phyloP scores from a whole-genome alignment of 495 filamentous ascomycete species.

The Podospora australis region DNA sequence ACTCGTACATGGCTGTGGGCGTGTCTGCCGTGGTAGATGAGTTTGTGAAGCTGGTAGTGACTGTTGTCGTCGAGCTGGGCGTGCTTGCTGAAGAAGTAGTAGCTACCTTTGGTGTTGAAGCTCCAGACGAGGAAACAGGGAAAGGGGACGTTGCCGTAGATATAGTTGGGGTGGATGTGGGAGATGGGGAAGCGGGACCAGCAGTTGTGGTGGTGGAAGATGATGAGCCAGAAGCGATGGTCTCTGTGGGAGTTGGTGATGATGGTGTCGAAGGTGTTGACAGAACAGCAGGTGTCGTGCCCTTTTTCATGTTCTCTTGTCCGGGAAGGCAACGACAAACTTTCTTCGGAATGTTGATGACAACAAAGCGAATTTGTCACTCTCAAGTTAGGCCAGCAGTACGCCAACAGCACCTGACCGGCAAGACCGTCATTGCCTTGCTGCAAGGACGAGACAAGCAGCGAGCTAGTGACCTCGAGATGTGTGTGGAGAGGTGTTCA shows the following conservation, averaged over 20 bases:
- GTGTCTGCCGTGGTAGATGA: neutral
- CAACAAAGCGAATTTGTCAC: neutral
- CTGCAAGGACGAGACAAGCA: neutral
- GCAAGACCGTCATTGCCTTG: slow-evolving; percentile 13
- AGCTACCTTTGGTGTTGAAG: neutral
- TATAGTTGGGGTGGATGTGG: slow-evolving; percentile 2
- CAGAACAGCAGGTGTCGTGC: slow-evolving; percentile 7
- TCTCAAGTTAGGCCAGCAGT: slow-evolving; percentile 6
- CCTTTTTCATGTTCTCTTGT: slow-evolving; percentile 21
- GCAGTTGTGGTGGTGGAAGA: slow-evolving; percentile 4
- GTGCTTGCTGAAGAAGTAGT: neutral
- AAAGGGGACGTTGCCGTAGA: neutral
- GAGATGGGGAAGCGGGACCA: no score
- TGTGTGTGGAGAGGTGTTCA: neutral
- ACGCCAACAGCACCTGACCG: slow-evolving; percentile 8
- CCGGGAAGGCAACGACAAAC: neutral
- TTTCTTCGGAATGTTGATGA: neutral
- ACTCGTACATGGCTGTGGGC: slow-evolving; percentile 25
- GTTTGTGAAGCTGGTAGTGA: neutral
- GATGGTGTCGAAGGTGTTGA: neutral
- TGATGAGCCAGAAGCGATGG: neutral
- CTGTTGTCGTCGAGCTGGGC: neutral
- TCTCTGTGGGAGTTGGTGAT: neutral
- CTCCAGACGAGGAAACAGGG: neutral
- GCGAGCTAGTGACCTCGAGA: neutral